Evolutionary conservation across 768 basidiomycete genomes (phyloP).

Genomic region (Rhodotorula kratochvilovae): DNA sequence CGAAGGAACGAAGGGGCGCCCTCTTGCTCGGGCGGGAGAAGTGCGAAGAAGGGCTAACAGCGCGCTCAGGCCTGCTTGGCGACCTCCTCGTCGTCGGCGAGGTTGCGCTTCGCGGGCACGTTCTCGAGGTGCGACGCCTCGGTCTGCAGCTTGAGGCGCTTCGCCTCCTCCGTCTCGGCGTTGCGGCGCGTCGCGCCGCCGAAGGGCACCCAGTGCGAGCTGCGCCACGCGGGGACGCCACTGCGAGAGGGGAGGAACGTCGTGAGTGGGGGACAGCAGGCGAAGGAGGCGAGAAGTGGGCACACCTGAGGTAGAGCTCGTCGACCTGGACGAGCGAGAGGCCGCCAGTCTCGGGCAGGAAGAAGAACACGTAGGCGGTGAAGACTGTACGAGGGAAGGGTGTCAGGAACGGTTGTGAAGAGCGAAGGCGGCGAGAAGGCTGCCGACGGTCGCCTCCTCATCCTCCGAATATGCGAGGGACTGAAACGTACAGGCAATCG

Average conservation of each 20-base stretch:
- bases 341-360: slow-evolving; percentile 33
- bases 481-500: neutral
- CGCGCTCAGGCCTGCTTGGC: neutral
- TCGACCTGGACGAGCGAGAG: slow-evolving; percentile 32
- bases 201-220: slow-evolving; percentile 25
- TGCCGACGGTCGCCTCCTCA: no score
- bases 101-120: slow-evolving; percentile 19
- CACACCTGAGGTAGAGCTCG: slow-evolving; percentile 32
- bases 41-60: no score
- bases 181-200: slow-evolving; percentile 18
- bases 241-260: neutral
- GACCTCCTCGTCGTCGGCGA: slow-evolving; percentile 15
- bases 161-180: slow-evolving; percentile 22
- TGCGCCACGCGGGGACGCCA: slow-evolving; percentile 25
- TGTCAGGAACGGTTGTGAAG: no score
- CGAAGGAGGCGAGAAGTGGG: neutral
- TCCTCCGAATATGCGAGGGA: no score
- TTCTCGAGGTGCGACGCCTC: slow-evolving; percentile 26
- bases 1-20: neutral
- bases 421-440: no score
- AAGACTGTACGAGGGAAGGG: neutral
- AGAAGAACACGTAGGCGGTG: slow-evolving; percentile 24
- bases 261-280: neutral
- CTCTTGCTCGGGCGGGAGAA: no score
- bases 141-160: slow-evolving; percentile 31